Evolutionary conservation across 1,139 yeast genomes (phyloP).

Genomic region (Nakaseomyces delphensis): DNA sequence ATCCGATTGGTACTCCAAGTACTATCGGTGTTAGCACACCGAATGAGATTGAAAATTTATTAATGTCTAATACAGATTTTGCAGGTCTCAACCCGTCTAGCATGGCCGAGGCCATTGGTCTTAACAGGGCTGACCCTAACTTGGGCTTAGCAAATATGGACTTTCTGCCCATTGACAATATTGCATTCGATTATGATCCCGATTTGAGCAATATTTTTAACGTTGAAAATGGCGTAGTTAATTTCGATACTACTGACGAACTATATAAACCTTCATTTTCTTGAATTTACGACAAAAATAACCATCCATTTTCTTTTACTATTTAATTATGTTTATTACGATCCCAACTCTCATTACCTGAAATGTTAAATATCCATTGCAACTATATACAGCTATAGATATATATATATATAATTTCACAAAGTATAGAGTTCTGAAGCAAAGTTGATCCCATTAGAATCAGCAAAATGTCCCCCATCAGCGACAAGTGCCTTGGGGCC

Average conservation of each 20-base stretch:
- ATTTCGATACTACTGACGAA: slow-evolving; percentile 1
- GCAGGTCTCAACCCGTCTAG: slow-evolving; percentile 29
- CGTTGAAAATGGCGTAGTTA: neutral
- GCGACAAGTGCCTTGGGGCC: slow-evolving; percentile 12
- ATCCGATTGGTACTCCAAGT: slow-evolving; percentile 1
- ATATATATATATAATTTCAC: neutral
- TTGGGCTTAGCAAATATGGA: slow-evolving; percentile 14
- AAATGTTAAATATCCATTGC: neutral
- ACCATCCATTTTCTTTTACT: too few species aligned
- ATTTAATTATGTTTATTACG: too few species aligned
- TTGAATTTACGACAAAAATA: neutral
- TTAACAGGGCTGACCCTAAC: slow-evolving; percentile 13
- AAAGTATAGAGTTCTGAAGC: slow-evolving; percentile 12
- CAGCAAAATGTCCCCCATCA: slow-evolving; percentile 11
- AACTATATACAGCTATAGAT: neutral
- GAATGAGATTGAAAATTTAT: slow-evolving; percentile 24
- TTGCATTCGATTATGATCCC: slow-evolving; percentile 20
- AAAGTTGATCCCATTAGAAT: slow-evolving; percentile 10
- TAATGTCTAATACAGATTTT: slow-evolving; percentile 25
- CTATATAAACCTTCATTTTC: neutral
- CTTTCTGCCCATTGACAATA: slow-evolving; percentile 24
- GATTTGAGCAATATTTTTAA: slow-evolving; percentile 10
- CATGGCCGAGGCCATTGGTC: slow-evolving; percentile 29
- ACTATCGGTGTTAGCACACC: slow-evolving; percentile 2
- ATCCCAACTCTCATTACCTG: too few species aligned